Percentiles rank a stretch among this genome's conserved stretches.
Conservation (phyloP, 78 protist species). For the Dictyostelium citrinum region DNA sequence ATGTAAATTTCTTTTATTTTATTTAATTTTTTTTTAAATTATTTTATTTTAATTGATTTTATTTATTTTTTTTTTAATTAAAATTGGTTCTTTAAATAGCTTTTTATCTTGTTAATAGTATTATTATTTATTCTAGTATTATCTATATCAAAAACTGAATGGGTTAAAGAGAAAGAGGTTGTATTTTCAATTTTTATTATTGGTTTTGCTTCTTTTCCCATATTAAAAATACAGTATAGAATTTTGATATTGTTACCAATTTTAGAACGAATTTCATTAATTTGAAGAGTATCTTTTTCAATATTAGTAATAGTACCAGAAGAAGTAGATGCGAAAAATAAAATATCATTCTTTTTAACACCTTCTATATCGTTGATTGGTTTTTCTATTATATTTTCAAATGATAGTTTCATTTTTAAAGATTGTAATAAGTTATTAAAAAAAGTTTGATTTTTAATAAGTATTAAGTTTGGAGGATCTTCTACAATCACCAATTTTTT, state of each 20-base stretch:
- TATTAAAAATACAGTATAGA: background rate
- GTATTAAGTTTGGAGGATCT: background rate
- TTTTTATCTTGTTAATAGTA: background rate
- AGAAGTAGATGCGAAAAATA: background rate
- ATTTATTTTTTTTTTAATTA: too few relatives aligned
- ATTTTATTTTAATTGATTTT: background rate
- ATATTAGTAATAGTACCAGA: background rate
- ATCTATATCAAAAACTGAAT: background rate
- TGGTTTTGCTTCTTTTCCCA: background rate
- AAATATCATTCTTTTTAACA: background rate
- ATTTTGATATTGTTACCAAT: background rate
- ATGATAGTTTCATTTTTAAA: background rate
- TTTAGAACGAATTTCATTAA: background rate
- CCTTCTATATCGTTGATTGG: background rate
- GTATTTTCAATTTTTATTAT: background rate
- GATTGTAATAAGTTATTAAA: background rate
- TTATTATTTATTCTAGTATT: background rate
- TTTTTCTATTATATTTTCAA: background rate
- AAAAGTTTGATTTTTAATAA: background rate
- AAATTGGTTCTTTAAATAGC: background rate
- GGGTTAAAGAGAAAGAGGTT: background rate
- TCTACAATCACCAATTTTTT: too few relatives aligned
- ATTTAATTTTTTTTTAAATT: background rate
- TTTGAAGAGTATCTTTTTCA: background rate
- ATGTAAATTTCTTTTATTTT: background rate